Base-by-base conservation (phyloP, 1,284 basidiomycete species). In the Grifola frondosa region DNA sequence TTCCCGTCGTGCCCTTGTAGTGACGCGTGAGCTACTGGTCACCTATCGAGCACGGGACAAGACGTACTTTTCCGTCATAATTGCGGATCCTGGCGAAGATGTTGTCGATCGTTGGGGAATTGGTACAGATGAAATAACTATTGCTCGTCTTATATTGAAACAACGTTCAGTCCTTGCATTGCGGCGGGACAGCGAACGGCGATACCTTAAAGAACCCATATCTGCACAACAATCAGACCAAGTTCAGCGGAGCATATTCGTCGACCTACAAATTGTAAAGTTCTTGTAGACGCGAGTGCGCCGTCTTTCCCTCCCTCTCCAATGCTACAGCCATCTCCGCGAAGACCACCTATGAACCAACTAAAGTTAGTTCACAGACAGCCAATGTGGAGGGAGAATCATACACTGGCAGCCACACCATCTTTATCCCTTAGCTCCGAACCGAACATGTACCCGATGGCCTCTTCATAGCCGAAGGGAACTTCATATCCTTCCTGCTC, bases 401-500 rank as follows among this genome's bases (percentile, higher is more conserved):
- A 53, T 50, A 89, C 87, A 17, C 81, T 80, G 4, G 87, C 84
- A 42, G 86, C 77, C 34, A 92, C 78, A 3, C 90, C 90, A 58
- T 93, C 90, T 58, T 93, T 93, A 59, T 93, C 91, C 23, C 86
- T 74, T 50, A 92, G 78, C 32, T 80, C 70, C 6, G 75, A 67
- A 11, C 87, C 87, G 59, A 90, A 81, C 88, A 91, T 91, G 58
- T 78, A 93, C 2, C 90, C 88, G 42, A 93, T 91, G 1, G 91
- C 91, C 63, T 93, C 90, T 62, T 93, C 90, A 54, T 93, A 93
- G 7, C 84, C 88, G 60, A 92, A 91, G 0, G 77, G 78, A 8
- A 90, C 87, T 20, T 83, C 75, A 56, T 77, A 89, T 1, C 88
- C 90, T 36, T 81, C 65, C 30, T 66, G 58, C 15, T 77, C 80